Base-by-base conservation (phyloP, 2,329 filamentous ascomycete species). In the Didymella exigua region DNA sequence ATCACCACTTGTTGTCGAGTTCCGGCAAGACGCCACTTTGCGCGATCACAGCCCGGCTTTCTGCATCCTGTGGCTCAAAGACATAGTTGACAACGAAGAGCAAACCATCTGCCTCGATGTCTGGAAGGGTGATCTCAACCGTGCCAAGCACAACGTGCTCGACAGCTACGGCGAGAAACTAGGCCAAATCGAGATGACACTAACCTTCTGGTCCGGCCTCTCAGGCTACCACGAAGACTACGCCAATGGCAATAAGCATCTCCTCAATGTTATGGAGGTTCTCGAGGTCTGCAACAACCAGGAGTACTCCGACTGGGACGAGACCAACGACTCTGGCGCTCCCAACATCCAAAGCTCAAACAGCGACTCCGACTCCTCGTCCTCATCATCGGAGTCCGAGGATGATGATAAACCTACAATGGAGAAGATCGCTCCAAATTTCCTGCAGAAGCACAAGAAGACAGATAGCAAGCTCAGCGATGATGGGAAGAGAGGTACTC, bases 71-170 rank as follows among this genome's bases (percentile, higher is more conserved):
- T 90, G 88, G 88, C 78, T 90, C 16, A 84, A 85, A 59, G 84
- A 90, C n/a, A 77, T 91, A 0, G 76, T 81, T 0, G 89, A 91
- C 53, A 88, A 90, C 55, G 84, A 89, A 63, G 81, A 86, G 47
- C 76, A 79, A 37, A 84, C 81, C 0, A 63, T 89, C 8, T 80
- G 78, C 4, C 67, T 91, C 3, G 75, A 84, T 5, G 81, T 91
- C 2, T 91, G 86, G 85, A 87, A 86, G 66, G 86, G 87, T 21
- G 82, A 88, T 61, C 77, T 86, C 69, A 72, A 82, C 69, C 80
- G 81, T 10, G 85, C 83, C 0, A 78, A 81, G 33, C 73, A 73
- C 48, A 72, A 82, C 62, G 33, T 75, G 37, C 48, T 83, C 73
- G 36, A 74, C 76, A 1, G 82, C 10, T 82, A 84, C 33, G 83